Base-by-base conservation (phyloP, 208 protist species). In the Trypanosoma caninum region DNA sequence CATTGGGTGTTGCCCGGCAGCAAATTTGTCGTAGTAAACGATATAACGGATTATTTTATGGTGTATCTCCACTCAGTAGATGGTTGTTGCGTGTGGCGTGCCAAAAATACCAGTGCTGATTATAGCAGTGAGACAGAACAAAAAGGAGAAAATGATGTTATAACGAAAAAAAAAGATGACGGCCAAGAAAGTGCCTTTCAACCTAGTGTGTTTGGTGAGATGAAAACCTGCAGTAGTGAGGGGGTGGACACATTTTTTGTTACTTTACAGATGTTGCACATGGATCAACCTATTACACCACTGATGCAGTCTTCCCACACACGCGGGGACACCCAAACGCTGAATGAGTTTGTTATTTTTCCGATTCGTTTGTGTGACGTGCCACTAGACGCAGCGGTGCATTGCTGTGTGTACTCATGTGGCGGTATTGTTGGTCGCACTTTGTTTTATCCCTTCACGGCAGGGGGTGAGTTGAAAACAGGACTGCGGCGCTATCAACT, bases 351-450 rank as follows among this genome's bases (percentile, higher is more conserved):
- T 72, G 34, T 93, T 10, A 67, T 79, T 30, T 78, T 97, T 10
- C 90, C 92, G 5, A 71, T 98, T 11, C 66, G 76, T 42, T 68
- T 97, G 45, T 69, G 77, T 54, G 87, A 96, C 46, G 40, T 98
- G 46, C 91, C 91, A 20, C 63, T 93, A 2, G 87, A 95, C 62
- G 81, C 89, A 6, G 48, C 58, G 28, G 59, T 97, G 18, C 56
- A 63, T 16, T 82, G 87, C 47, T 74, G 57, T 23, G 69, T 94
- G 18, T 66, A 61, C 41, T 51, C 54, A 31, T 66, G 50, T 54
- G 20, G 25, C 31, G 59, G 33, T 10, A 69, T 68, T 23, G 35
- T 77, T 14, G 68, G 68, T 25, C 25, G 30, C 45, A 60, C 60
- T 41, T 18, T 40, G 4, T 80, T 82, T 61, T 67, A 80, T 51